Evolutionary conservation across 2,329 filamentous ascomycete species (phyloP).

Genomic region (Colletotrichum higginsianum): DNA sequence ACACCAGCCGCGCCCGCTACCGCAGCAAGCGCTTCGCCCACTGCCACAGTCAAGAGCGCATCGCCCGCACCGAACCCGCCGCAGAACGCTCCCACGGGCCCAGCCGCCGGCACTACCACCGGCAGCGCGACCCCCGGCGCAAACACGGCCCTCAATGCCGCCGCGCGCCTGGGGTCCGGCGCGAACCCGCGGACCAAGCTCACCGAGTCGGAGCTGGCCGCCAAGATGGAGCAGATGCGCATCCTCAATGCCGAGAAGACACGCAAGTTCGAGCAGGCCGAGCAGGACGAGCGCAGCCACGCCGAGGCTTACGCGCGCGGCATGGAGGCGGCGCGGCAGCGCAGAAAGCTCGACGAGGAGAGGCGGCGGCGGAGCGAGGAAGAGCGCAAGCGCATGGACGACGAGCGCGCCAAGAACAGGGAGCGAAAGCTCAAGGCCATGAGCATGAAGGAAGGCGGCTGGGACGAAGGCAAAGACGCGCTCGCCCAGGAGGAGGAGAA

Average conservation of each 20-base stretch:
- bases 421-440: constrained; percentile 74
- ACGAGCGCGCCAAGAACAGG: constrained; percentile 72
- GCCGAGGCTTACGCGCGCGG: constrained; percentile 68
- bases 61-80: constrained; percentile 41
- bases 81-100: constrained; percentile 32
- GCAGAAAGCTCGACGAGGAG: constrained; percentile 67
- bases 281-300: constrained; percentile 70
- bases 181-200: constrained; percentile 73
- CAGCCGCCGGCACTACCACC: constrained; percentile 23
- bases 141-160: constrained; percentile 53
- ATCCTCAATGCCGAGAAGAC: constrained; percentile 71
- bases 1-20: constrained; percentile 8
- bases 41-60: constrained; percentile 9
- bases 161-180: constrained; percentile 66
- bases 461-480: constrained; percentile 72
- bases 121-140: constrained; percentile 33
- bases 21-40: background rate
- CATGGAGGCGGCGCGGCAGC: constrained; percentile 68
- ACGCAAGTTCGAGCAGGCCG: constrained; percentile 71
- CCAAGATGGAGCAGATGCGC: constrained; percentile 74
- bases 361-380: constrained; percentile 66
- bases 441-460: constrained; percentile 66
- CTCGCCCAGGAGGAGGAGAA: constrained; percentile 58
- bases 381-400: constrained; percentile 66
- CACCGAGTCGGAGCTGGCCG: constrained; percentile 70